Conservation (phyloP, 179 eudicot species). For the Heliamphora pulchella region DNA sequence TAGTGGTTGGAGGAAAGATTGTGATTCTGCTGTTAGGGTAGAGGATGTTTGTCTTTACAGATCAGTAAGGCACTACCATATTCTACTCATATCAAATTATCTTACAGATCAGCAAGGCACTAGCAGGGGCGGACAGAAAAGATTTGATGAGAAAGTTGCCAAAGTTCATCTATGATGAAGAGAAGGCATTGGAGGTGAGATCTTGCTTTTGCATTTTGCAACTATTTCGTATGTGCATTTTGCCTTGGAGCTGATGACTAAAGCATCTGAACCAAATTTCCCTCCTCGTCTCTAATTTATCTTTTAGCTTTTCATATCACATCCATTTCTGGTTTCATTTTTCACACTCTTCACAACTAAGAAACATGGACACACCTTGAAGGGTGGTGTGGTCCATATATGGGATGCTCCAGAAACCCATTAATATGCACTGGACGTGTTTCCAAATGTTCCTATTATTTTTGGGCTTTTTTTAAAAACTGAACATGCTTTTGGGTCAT, state of each 20-base stretch:
- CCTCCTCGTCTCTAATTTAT: neutral
- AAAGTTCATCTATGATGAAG: slow-evolving; percentile 76
- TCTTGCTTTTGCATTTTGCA: neutral
- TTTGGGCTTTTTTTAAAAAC: neutral
- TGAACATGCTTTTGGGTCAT: neutral
- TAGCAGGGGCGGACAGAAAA: slow-evolving; percentile 67
- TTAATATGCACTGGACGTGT: neutral
- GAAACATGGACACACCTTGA: neutral
- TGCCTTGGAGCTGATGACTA: neutral
- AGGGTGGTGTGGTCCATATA: neutral
- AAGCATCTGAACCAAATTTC: neutral
- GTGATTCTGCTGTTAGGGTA: neutral
- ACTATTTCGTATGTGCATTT: neutral
- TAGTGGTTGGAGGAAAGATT: neutral
- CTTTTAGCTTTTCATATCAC: neutral
- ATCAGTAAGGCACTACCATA: no score
- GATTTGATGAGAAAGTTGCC: slow-evolving; percentile 40
- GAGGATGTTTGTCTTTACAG: no score
- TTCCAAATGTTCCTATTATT: neutral
- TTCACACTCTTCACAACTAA: neutral
- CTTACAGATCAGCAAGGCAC: slow-evolving; percentile 65
- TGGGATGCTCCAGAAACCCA: neutral
- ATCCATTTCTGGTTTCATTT: neutral
- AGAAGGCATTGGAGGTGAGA: slow-evolving; percentile 73
- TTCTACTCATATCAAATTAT: neutral